Base-by-base conservation (phyloP, 345 rosid species). In the Acer campestre region DNA sequence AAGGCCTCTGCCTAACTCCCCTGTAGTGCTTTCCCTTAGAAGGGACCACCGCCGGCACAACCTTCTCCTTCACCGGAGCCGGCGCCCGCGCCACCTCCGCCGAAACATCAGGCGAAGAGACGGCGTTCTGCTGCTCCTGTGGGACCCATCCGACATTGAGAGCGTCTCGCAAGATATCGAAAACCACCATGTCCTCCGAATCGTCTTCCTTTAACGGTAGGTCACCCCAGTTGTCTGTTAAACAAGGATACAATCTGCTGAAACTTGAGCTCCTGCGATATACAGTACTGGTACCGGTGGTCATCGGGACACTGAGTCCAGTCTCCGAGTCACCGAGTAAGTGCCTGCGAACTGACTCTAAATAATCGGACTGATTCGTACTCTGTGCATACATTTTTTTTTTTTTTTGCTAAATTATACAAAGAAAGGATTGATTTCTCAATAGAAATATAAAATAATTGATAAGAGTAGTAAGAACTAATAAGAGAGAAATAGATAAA, bases 1-100 rank as follows among this genome's bases (percentile, higher is more conserved):
- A 97, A 61, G 99, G 99, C 80, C 99, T 80, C 82, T 89, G 97
- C 81, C 99, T 92, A 58, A 97, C 99, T 16, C 99, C 99, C 67
- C 99, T 85, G 70, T 89, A 97, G 68, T 93, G 99, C 82, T 89
- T 94, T 58, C 92, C 98, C 85, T 84, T 88, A 23, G 78, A 49
- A 73, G 81, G 87, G 2, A 65, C 86, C 77, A 35, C 85, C 71
- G 78, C 80, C 62, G 82, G 71, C 7, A 25, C 62, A 56, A 74
- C 67, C 79, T 14, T 82, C 74, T 70, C 71, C 38, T 14, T 13
- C 25, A 73, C 71, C 13, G 77, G 42, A 7, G 59, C 61, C 1
- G 78, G 64, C 40, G 72, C 67, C 7, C n/a, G 42, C 31, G 1
- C 58, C 22, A 2, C 63, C 16, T 76, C 82, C 55, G 23, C 76